A percentile compares a stretch with the other conserved stretches of the same genome.
phyloP scores from a whole-genome alignment of 768 basidiomycete species.

The Calocybe gangraenosa region DNA sequence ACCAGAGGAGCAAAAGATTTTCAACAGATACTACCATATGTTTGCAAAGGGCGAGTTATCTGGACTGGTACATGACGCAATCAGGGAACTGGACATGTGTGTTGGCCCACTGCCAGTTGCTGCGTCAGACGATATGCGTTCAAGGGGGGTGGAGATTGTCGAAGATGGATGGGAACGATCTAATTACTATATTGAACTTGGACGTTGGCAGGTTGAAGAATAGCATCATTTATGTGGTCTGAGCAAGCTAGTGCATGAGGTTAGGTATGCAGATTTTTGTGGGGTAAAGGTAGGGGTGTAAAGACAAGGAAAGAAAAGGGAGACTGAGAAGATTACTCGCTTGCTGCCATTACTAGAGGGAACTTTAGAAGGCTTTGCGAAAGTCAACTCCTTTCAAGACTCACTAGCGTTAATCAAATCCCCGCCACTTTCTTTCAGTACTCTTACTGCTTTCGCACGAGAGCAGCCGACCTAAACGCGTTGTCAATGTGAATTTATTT shows the following conservation, averaged over 20 bases:
- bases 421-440: slow-evolving; percentile 86
- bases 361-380: slow-evolving; percentile 2
- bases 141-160: slow-evolving; percentile 59
- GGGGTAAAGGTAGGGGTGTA: slow-evolving; percentile 28
- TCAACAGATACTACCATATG: slow-evolving; percentile 95
- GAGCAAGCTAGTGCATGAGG: slow-evolving; percentile 2
- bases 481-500: background rate
- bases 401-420: slow-evolving; percentile 96
- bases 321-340: slow-evolving; percentile 53
- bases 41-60: slow-evolving; percentile 79
- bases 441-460: slow-evolving; percentile 88
- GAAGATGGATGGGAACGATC: slow-evolving; percentile 85
- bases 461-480: slow-evolving; percentile 80
- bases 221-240: slow-evolving; percentile 12
- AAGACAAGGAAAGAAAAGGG: slow-evolving; percentile 19
- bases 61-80: slow-evolving; percentile 59
- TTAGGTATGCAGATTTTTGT: slow-evolving; percentile 10
- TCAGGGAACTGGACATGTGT: slow-evolving; percentile 47
- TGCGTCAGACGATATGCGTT: slow-evolving; percentile 3
- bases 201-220: slow-evolving; percentile 44
- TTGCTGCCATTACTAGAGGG: slow-evolving; percentile 82
- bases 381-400: slow-evolving; percentile 29
- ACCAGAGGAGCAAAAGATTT: slow-evolving; percentile 39
- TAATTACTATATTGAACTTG: slow-evolving; percentile 81
- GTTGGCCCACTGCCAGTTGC: slow-evolving; percentile 34